These are phyloP conservation scores for Cercospora citrullina DNA, from an alignment of 2,329 filamentous ascomycete genomes.

Conservation along the genomic window DNA sequence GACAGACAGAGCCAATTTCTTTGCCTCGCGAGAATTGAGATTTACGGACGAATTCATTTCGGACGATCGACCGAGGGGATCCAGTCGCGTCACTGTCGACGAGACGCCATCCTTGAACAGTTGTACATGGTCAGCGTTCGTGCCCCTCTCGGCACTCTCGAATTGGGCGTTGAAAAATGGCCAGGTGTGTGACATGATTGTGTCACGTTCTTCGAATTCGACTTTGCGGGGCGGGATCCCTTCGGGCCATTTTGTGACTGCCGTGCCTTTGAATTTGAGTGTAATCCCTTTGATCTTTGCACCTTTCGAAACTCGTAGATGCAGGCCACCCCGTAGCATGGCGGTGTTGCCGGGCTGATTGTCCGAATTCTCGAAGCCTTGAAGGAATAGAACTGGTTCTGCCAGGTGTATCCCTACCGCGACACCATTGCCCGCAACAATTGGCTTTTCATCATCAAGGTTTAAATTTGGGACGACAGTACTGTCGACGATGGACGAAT, in stretches of 20 bases:
- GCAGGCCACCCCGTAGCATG: constrained; percentile 80
- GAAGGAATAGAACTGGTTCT: constrained; percentile 77
- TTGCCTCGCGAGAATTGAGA: constrained; percentile 53
- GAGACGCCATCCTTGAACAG: constrained; percentile 48
- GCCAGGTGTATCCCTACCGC: constrained; percentile 72
- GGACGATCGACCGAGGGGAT: constrained; percentile 35
- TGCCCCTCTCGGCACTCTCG: constrained; percentile 58
- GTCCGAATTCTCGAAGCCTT: constrained; percentile 74
- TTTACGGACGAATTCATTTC: constrained; percentile 47
- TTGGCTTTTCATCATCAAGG: constrained; percentile 61
- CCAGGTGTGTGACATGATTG: constrained; percentile 81
- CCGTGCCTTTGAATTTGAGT: constrained; percentile 79
- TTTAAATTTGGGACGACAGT: constrained; percentile 34
- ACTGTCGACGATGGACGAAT: constrained; percentile 24
- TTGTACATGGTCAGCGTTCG: constrained; percentile 64
- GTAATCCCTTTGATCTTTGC: constrained; percentile 91
- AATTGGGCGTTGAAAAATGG: constrained; percentile 87
- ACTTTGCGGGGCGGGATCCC: constrained; percentile 84
- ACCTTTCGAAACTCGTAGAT: constrained; percentile 80
- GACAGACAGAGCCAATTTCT: constrained; percentile 75
- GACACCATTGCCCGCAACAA: constrained; percentile 76
- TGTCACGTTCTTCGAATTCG: constrained; percentile 80
- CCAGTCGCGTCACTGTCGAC: constrained; percentile 38
- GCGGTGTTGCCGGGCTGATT: constrained; percentile 67
- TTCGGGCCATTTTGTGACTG: constrained; percentile 94